These are phyloP conservation scores for Salix brachista DNA, from an alignment of 345 rosid species.

Conservation along the genomic window DNA sequence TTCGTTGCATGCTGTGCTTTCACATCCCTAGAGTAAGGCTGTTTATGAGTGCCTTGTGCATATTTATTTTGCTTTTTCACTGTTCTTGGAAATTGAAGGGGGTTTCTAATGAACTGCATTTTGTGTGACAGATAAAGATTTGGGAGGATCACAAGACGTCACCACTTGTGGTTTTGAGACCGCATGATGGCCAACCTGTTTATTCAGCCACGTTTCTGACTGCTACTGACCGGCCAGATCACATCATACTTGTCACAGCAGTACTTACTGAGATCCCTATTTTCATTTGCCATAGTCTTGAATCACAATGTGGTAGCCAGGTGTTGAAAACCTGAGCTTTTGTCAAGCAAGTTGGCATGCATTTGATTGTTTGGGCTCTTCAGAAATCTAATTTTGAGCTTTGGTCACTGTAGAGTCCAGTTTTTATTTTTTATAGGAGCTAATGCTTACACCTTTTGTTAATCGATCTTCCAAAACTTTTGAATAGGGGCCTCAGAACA, in stretches of 20 bases:
- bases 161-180: conserved; percentile 69
- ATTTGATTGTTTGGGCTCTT: background rate
- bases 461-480: background rate
- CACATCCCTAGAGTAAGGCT: background rate
- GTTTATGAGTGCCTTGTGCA: background rate
- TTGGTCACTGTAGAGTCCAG: background rate
- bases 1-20: background rate
- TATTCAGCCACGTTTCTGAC: conserved; percentile 64
- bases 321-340: conserved; percentile 8
- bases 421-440: background rate
- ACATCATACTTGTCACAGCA: conserved; percentile 75
- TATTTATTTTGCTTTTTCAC: background rate
- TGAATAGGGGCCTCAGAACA: conserved; percentile 71
- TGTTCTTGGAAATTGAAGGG: background rate
- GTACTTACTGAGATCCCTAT: conserved; percentile 35
- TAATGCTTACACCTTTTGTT: background rate
- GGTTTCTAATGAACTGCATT: background rate
- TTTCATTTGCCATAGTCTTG: background rate
- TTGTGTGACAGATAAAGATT: conserved; percentile 63
- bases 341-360: background rate
- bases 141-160: conserved; percentile 79
- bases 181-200: conserved; percentile 82
- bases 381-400: background rate
- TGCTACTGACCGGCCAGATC: conserved; percentile 73
- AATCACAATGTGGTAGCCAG: conserved; percentile 1